Base-by-base conservation (phyloP, 805 yeast species). In the Torulaspora franciscae region DNA sequence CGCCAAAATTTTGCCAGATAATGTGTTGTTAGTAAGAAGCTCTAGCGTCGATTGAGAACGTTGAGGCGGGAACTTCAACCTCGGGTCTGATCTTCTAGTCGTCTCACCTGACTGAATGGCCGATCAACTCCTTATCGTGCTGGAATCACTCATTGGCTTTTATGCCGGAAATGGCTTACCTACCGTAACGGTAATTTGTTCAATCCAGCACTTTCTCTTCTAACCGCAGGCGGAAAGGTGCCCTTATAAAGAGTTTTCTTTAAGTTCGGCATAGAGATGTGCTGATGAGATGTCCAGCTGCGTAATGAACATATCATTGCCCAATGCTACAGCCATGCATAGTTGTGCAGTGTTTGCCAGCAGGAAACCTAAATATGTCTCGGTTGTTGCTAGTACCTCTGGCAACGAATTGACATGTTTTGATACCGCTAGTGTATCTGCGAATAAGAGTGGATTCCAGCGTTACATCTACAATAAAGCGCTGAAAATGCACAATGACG, bases 321-420 rank as follows among this genome's bases (percentile, higher is more conserved):
- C 47, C 27, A 43, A 37, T 1, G 47, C 37, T 15, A 43, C 19
- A 29, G 28, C 28, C 28, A n/a, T n/a, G n/a, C n/a, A n/a, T n/a
- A n/a, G n/a, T n/a, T n/a, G n/a, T n/a, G n/a, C n/a, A n/a, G n/a
- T 26, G 28, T 26, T 6, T 26, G 28, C 28, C 28, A 10, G 10
- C 4, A 26, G 11, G 10, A 11, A 5, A 6, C 13, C 34, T 6
- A 32, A 15, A 41, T 38, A 46, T 14, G 52, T 47, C 3, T 36
- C 40, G 38, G 37, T n/a, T 39, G 28, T 27, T 51, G 55, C 27
- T 39, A 34, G 24, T 51, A 15, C 49, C 50, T 44, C 51, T 43
- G 7, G 51, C 50, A 2, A 45, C 50, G 10, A 39, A 45, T 30
- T 48, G 26, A 22, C 49, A n/a, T n/a, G n/a, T n/a, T n/a, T n/a